These are phyloP conservation scores for Smithsoniella earleae DNA, from an alignment of 163 green algal genomes.

Conservation along the genomic window DNA sequence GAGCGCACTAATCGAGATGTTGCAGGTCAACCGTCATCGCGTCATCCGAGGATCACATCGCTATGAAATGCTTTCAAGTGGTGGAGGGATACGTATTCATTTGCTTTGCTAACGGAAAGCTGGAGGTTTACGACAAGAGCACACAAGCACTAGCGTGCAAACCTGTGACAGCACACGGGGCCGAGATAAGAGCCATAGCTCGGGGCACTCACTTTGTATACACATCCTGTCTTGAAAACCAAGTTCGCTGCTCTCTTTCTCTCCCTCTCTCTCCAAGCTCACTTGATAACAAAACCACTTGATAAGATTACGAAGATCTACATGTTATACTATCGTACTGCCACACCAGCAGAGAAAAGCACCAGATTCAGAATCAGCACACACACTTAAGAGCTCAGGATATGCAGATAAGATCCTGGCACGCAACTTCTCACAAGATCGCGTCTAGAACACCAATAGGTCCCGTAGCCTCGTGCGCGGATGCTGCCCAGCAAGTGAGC, in stretches of 20 bases:
- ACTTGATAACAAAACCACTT: too few relatives aligned
- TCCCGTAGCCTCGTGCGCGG: neutral
- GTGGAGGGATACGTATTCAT: neutral
- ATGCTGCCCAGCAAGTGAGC: constrained; percentile 16
- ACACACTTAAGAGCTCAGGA: too few relatives aligned
- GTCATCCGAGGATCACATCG: constrained; percentile 27
- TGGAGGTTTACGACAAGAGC: constrained; percentile 21
- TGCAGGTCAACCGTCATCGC: constrained; percentile 15
- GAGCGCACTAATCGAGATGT: neutral
- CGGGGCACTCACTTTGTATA: neutral
- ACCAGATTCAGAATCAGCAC: too few relatives aligned
- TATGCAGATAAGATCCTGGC: constrained; percentile 23
- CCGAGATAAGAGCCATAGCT: constrained; percentile 23
- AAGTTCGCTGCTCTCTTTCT: neutral
- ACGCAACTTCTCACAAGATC: neutral
- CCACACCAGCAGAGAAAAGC: too few relatives aligned
- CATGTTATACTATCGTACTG: too few relatives aligned
- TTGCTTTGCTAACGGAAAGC: constrained; percentile 14
- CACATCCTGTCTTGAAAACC: constrained; percentile 22
- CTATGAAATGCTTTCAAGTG: constrained; percentile 28
- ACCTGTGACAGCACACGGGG: neutral
- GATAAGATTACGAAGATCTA: too few relatives aligned
- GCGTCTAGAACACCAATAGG: neutral
- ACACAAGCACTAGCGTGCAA: constrained; percentile 12
- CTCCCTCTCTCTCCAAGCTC: too few relatives aligned